Conservation (phyloP, 345 rosid genomes). For the Dipteronia dyeriana region DNA sequence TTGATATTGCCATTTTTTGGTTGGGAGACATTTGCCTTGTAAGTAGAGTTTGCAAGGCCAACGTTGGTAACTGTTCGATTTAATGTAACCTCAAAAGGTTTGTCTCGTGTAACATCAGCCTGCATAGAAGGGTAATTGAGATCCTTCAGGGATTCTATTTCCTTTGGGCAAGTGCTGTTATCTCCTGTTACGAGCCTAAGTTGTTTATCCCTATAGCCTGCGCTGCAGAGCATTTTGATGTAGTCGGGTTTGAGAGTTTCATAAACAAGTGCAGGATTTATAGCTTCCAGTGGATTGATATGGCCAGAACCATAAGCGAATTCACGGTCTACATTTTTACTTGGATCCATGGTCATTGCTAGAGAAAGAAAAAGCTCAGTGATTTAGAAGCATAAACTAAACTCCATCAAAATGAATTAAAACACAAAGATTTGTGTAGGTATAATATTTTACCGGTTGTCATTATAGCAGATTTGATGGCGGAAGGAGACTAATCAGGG, state of each 20-base stretch:
- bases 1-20: constrained; percentile 17
- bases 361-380: neutral
- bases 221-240: constrained; percentile 44
- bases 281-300: constrained; percentile 36
- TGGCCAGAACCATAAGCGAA: constrained; percentile 51
- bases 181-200: constrained; percentile 26
- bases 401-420: neutral
- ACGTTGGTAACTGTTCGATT: constrained; percentile 39
- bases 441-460: constrained; percentile 29
- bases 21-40: constrained; percentile 25
- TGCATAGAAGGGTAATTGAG: constrained; percentile 45
- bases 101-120: constrained; percentile 13
- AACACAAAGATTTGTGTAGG: neutral
- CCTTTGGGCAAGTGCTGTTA: constrained; percentile 29
- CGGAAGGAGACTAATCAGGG: constrained; percentile 46
- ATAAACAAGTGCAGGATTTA: constrained; percentile 47
- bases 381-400: neutral
- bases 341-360: constrained; percentile 41
- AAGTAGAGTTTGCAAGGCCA: constrained; percentile 27
- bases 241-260: constrained; percentile 32
- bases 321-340: constrained; percentile 14
- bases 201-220: constrained; percentile 14
- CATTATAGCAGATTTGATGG: constrained; percentile 47
- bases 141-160: constrained; percentile 22
- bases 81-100: constrained; percentile 27